phyloP scores from a whole-genome alignment of 805 yeast species.

The Starmerella apis region DNA sequence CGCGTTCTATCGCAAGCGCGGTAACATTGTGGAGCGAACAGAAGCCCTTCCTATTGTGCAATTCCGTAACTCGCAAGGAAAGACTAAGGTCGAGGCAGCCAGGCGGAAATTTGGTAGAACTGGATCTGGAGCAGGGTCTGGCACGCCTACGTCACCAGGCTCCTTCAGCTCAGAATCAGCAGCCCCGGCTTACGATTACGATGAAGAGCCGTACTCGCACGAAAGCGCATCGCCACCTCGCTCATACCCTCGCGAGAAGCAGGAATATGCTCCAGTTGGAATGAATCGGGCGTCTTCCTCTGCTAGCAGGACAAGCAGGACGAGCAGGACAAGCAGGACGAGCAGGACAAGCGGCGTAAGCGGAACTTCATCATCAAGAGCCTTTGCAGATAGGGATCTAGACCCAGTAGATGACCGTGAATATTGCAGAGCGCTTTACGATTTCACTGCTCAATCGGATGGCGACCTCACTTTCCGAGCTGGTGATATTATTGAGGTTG shows the following conservation, averaged over 20 bases:
- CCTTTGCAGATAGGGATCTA: constrained; percentile 30
- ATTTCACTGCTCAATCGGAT: constrained; percentile 81
- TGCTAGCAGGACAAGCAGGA: neutral
- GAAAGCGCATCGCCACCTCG: neutral
- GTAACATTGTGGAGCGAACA: constrained; percentile 78
- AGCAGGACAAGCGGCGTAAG: constrained; percentile 20
- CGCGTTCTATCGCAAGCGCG: constrained; percentile 70
- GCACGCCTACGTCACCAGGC: neutral
- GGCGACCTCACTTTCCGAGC: constrained; percentile 85
- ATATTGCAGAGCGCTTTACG: constrained; percentile 77
- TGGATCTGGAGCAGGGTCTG: neutral
- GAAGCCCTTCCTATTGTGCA: constrained; percentile 75
- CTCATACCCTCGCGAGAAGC: constrained; percentile 22
- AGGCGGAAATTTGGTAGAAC: constrained; percentile 48
- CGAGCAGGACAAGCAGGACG: constrained; percentile 31
- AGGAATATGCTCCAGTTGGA: constrained; percentile 25
- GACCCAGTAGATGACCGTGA: constrained; percentile 31
- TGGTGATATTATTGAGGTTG: constrained; percentile 74
- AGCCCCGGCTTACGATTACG: constrained; percentile 23
- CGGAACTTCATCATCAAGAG: constrained; percentile 28
- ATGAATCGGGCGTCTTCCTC: neutral
- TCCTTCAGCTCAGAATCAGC: neutral
- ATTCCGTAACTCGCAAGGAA: constrained; percentile 70
- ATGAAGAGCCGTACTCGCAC: neutral
- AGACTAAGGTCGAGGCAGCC: constrained; percentile 70